Conservation (phyloP, 495 filamentous ascomycete species). For the Acidiella bohemica region DNA sequence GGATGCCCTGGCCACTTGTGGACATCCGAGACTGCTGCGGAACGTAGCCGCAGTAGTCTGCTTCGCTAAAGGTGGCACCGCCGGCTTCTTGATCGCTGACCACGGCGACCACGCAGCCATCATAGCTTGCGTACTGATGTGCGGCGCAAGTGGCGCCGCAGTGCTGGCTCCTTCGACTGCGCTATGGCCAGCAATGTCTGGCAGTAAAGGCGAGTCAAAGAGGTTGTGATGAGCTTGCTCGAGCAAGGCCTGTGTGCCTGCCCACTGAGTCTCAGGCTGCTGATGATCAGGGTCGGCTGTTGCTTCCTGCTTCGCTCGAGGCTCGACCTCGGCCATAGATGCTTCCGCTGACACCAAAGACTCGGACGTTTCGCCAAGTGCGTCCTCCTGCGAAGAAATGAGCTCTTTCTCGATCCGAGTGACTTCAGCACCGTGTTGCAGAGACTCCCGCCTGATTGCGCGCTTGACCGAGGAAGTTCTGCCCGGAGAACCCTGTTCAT, state of each 20-base stretch:
- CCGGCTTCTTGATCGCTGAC: constrained; percentile 15
- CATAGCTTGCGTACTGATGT: constrained; percentile 14
- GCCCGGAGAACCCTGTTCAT: neutral
- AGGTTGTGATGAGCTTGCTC: constrained; percentile 13
- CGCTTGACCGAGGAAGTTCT: constrained; percentile 2
- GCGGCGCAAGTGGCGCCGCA: neutral
- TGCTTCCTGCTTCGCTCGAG: too few species aligned
- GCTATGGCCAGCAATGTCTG: too few species aligned
- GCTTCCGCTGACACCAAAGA: too few species aligned
- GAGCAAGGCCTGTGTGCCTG: constrained; percentile 13
- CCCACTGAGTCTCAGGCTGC: constrained; percentile 10
- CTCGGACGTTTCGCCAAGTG: neutral
- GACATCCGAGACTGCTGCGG: neutral
- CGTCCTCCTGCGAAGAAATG: constrained; percentile 4
- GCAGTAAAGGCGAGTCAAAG: constrained; percentile 8
- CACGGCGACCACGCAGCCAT: constrained; percentile 9
- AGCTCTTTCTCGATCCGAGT: constrained; percentile 1
- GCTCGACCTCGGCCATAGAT: too few species aligned
- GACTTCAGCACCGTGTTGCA: constrained; percentile 3
- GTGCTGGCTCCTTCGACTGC: too few species aligned
- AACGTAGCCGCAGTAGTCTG: neutral
- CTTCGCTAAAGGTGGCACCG: neutral
- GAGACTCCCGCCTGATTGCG: constrained; percentile 1
- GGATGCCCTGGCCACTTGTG: neutral
- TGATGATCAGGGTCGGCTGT: too few species aligned